Conservation (phyloP, 2,329 filamentous ascomycete genomes). For the Arachnomyces sp. region DNA sequence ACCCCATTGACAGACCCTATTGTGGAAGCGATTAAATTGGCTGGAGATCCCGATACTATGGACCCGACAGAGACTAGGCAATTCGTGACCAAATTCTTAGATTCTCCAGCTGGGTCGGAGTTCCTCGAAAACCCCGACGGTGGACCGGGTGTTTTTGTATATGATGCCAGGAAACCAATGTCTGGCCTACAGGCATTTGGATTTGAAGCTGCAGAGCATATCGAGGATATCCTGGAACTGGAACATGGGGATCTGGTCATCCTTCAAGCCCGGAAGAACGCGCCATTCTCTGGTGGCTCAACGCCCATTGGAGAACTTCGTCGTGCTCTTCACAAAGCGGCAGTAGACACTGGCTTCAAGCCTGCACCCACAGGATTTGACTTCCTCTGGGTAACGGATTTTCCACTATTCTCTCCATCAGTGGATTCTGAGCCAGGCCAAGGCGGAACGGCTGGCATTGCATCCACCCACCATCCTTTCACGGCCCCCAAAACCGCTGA, state of each 20-base stretch:
- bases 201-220: slow-evolving; percentile 56
- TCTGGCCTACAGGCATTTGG: slow-evolving; percentile 70
- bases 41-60: slow-evolving; percentile 30
- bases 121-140: slow-evolving; percentile 64
- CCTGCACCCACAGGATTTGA: slow-evolving; percentile 45
- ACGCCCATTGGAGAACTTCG: slow-evolving; percentile 65
- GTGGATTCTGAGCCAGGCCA: slow-evolving; percentile 65
- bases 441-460: slow-evolving; percentile 69
- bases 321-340: slow-evolving; percentile 58
- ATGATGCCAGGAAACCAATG: slow-evolving; percentile 64
- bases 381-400: slow-evolving; percentile 81
- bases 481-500: slow-evolving; percentile 67
- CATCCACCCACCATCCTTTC: slow-evolving; percentile 90
- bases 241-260: slow-evolving; percentile 71
- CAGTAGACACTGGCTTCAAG: slow-evolving; percentile 56
- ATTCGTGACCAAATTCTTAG: slow-evolving; percentile 64
- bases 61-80: slow-evolving; percentile 44
- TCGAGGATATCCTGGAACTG: slow-evolving; percentile 46
- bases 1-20: slow-evolving; percentile 58
- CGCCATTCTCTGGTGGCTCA: slow-evolving; percentile 62
- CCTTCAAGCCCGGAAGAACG: slow-evolving; percentile 65
- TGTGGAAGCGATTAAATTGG: slow-evolving; percentile 66
- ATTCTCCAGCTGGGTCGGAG: slow-evolving; percentile 48
- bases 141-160: slow-evolving; percentile 70
- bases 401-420: slow-evolving; percentile 79